Conservation (phyloP, 2,329 filamentous ascomycete genomes). For the Dactylellina sp. region DNA sequence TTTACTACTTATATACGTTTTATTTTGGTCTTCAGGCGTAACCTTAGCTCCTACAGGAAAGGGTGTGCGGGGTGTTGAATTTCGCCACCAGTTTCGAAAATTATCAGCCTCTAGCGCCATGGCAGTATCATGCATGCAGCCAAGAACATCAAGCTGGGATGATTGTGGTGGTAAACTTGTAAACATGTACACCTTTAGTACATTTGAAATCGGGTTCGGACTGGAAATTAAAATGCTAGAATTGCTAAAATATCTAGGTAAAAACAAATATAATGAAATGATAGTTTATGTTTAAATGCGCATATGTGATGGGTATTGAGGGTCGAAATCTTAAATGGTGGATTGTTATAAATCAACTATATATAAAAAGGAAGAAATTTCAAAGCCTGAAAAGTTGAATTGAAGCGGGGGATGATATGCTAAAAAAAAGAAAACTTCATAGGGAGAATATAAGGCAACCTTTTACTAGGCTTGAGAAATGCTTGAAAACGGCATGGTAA, state of each 20-base stretch:
- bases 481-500: too few species aligned
- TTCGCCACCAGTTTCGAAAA: constrained; percentile 1
- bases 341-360: constrained; percentile 10
- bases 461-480: too few species aligned
- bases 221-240: too few species aligned
- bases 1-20: too few species aligned
- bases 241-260: not conserved
- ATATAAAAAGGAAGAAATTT: not conserved
- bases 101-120: constrained; percentile 24
- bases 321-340: not conserved
- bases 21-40: too few species aligned
- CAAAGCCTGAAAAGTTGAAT: too few species aligned
- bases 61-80: not conserved
- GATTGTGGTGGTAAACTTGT: too few species aligned
- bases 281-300: not conserved
- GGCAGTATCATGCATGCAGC: not conserved
- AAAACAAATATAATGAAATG: not conserved
- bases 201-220: too few species aligned
- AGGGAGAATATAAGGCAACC: too few species aligned
- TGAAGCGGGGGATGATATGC: too few species aligned
- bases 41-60: not conserved
- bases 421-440: too few species aligned
- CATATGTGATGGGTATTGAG: not conserved
- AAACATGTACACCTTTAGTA: too few species aligned
- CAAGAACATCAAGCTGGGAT: not conserved